Base-by-base conservation (phyloP, 202 grass and related monocot genomes). In the Musa balbisiana region DNA sequence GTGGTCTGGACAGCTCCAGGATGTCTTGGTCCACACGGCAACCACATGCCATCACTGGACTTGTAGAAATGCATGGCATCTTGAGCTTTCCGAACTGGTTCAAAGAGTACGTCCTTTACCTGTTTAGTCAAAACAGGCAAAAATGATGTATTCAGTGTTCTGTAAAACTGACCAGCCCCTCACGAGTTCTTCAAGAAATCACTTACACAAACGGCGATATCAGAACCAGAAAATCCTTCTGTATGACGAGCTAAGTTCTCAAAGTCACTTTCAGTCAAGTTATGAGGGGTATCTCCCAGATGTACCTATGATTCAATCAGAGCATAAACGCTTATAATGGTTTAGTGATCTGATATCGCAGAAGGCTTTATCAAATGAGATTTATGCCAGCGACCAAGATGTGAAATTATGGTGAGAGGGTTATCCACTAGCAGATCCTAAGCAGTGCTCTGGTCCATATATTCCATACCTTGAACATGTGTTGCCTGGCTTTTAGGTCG, bases 381-480 rank as follows among this genome's bases (percentile, higher is more conserved):
- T 25, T 10, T 8, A 25, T 56, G 17, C 17, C 17, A 16, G 10
- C 10, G 13, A 51, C 10, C 3, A 71, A 51, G 69, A 20, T 51
- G 49, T 17, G 11, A 51, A 20, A 51, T 71, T 20, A 6, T 43
- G 4, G 33, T 43, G 33, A 43, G 33, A 43, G 33, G 4, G 33
- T 43, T 43, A 43, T 43, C 4, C 33, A 43, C 33, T 43, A 43
- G 33, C 33, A 43, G 33, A 43, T 43, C 33, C 33, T 43, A 43
- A 43, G 33, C 33, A 43, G 5, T 5, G 15, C 3, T 50, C 67
- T 16, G 10, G 21, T 23, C 63, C 20, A 22, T 20, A 22, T 51
- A 17, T 71, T 19, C n/a, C 55, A 21, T 75, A 75, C 73, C 73
- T 75, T 75, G 52, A 75, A 75, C 73, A 75, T 75, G 26, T 75